Percentiles rank a stretch among this genome's conserved stretches.
These are phyloP conservation scores for Trichoderma atrobrunneum DNA, from an alignment of 2,329 filamentous ascomycete genomes.

Conservation along the genomic window DNA sequence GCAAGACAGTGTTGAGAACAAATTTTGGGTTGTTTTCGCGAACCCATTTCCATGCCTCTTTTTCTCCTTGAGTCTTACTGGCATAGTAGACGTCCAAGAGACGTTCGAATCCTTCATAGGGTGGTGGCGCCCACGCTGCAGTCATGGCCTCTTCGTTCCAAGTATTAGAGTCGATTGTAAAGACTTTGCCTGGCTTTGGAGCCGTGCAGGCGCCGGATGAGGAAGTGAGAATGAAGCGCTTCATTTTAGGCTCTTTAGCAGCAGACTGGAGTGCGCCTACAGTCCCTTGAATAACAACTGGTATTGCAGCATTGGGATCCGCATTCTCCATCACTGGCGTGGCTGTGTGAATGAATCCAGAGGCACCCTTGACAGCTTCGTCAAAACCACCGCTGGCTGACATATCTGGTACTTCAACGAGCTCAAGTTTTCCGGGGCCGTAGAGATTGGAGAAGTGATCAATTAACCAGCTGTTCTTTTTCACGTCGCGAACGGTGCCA, in stretches of 20 bases:
- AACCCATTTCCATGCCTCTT: conserved; percentile 38
- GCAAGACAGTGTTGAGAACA: conserved; percentile 31
- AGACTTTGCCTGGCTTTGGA: conserved; percentile 24
- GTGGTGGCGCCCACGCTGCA: conserved; percentile 37
- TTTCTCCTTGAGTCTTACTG: conserved; percentile 38
- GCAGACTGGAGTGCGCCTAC: conserved; percentile 36
- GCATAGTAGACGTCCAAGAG: conserved; percentile 32
- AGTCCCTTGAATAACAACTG: conserved; percentile 30
- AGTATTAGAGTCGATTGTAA: conserved; percentile 23
- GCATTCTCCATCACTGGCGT: conserved; percentile 33
- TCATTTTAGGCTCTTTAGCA: conserved; percentile 33
- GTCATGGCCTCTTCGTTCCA: conserved; percentile 37
- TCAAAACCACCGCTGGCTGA: conserved; percentile 25
- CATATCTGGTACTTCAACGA: conserved; percentile 36
- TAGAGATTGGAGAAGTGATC: conserved; percentile 23
- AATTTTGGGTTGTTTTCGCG: conserved; percentile 29
- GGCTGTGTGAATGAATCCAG: conserved; percentile 39
- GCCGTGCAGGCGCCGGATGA: conserved; percentile 29
- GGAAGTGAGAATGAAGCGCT: conserved; percentile 41
- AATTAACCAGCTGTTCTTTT: conserved; percentile 27
- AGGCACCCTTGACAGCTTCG: conserved; percentile 28
- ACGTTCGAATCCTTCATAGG: conserved; percentile 30
- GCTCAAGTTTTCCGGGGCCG: conserved; percentile 30
- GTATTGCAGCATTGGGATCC: conserved; percentile 41
- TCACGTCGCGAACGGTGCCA: conserved; percentile 32